Percentiles rank a stretch among this genome's conserved stretches.
These are phyloP conservation scores for Quercus glauca DNA, from an alignment of 306 rosid genomes.

Conservation along the genomic window DNA sequence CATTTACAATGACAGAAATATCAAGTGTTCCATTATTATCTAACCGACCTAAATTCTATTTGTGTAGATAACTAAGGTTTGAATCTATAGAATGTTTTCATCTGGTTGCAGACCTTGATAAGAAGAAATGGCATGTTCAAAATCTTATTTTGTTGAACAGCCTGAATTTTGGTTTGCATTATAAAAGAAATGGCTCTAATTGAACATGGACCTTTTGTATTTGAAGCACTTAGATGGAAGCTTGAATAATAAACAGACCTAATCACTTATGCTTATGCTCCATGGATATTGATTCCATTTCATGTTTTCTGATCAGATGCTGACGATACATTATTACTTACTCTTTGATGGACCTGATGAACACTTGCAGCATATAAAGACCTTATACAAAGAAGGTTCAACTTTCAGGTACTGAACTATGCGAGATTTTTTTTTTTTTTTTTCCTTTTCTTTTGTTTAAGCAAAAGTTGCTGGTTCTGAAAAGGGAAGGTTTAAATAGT, in stretches of 20 bases:
- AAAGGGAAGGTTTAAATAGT: neutral
- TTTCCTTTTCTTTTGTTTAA: neutral
- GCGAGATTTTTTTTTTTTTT: neutral
- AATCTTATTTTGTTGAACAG: neutral
- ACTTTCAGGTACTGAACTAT: constrained; percentile 56
- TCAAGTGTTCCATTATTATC: neutral
- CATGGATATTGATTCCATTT: neutral
- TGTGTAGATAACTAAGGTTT: neutral
- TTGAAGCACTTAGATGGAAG: neutral
- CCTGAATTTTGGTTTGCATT: neutral
- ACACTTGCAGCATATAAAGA: constrained; percentile 70
- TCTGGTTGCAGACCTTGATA: neutral
- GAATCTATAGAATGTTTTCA: neutral
- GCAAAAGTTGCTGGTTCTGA: neutral
- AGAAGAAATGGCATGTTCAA: neutral
- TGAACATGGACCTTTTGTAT: constrained; percentile 3
- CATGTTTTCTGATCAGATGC: constrained; percentile 56
- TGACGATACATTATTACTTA: constrained; percentile 86
- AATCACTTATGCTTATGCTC: constrained; percentile 4
- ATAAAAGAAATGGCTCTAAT: neutral
- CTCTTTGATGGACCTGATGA: constrained; percentile 87
- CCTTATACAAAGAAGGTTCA: constrained; percentile 65
- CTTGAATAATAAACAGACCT: constrained; percentile 9
- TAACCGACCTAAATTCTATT: neutral
- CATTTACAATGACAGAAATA: neutral